Evolutionary conservation across 257 asterid genomes (phyloP).

Genomic region (Solanum lycopersicoides): DNA sequence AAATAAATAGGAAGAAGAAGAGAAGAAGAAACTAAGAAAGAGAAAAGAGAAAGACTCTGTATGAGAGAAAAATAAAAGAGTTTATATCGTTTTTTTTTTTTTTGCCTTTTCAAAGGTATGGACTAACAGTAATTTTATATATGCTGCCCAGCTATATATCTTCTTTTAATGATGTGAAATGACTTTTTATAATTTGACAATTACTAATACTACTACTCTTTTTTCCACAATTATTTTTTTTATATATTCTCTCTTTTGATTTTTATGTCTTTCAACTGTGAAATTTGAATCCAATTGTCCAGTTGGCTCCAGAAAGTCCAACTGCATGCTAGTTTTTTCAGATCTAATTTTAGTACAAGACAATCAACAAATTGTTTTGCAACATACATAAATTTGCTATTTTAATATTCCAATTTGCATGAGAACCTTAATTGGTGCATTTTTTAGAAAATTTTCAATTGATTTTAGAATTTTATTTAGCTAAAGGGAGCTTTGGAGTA

Average conservation of each 20-base stretch:
- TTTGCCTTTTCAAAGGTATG: background rate
- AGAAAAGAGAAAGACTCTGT: background rate
- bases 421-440: background rate
- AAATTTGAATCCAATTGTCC: background rate
- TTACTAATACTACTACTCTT: background rate
- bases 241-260: background rate
- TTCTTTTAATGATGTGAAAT: conserved; percentile 12
- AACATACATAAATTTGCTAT: background rate
- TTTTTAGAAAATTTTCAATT: background rate
- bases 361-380: background rate
- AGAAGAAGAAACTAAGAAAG: background rate
- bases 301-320: background rate
- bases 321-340: background rate
- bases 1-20: conserved; percentile 1
- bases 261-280: background rate
- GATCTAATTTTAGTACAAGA: background rate
- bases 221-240: background rate
- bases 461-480: background rate
- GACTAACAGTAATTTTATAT: conserved; percentile 3
- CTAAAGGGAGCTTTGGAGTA: background rate
- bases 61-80: background rate
- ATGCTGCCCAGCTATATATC: conserved; percentile 22
- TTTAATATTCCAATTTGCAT: background rate
- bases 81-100: background rate
- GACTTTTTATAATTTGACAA: conserved; percentile 1